Base-by-base conservation (phyloP, 2,329 filamentous ascomycete genomes). In the Scytalidium lignicola region DNA sequence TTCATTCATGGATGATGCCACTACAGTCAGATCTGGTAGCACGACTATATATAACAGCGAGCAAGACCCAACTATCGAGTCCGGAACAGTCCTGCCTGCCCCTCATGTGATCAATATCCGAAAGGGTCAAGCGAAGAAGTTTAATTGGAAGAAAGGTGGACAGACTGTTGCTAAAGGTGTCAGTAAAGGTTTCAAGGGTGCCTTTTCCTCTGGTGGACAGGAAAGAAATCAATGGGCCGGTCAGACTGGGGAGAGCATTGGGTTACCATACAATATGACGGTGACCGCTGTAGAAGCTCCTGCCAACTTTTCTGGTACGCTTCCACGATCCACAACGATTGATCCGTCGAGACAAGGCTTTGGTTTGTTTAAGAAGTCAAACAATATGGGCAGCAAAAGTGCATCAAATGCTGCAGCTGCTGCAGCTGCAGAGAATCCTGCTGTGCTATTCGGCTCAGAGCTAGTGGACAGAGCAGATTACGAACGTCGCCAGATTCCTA, bases 141-240 rank as follows among this genome's bases (percentile, higher is more conserved):
- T 96, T 71, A 96, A 96, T 71, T 97, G 93, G 91, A 96, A 96
- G 78, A 96, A 95, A 74, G 90, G 90, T 37, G 89, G 89, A 37
- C 92, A 95, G 70, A 91, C 88, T 49, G 85, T 97, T 60, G 91
- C 91, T 22, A 95, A 96, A 68, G 92, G 91, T 63, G 88, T 97
- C 46, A 87, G 88, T 53, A 96, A 96, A 73, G 90, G 91, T 46
- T 83, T 97, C 67, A 96, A 95, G 68, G 88, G 90, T 48, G 91
- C 91, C 5, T 95, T 96, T 51, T 52, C 58, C n/a, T 61, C 61
- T 8, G 55, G 46, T 19, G 74, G 76, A 41, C 81, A 79, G 43
- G 80, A 85, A 58, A 69, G 72, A 54, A 67, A 71, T 53, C 73
- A 73, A 47, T 72, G 75, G 70, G 71, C 74, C 43, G 69, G 77